These are phyloP conservation scores for Leccinum truebloodii DNA, from an alignment of 768 basidiomycete species.

Conservation along the genomic window DNA sequence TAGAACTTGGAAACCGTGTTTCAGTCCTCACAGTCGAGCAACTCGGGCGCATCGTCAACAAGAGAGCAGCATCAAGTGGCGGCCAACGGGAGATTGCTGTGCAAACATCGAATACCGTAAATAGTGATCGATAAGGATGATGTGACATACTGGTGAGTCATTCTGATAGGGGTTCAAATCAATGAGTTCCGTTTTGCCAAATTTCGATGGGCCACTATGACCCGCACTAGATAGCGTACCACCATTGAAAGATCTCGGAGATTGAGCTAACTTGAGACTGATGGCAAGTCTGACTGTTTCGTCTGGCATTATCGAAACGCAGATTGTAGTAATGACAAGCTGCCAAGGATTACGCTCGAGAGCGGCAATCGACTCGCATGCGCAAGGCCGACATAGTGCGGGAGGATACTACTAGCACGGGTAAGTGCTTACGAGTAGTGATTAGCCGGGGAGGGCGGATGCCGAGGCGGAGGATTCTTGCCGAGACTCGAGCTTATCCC, in stretches of 20 bases:
- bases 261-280: conserved; percentile 1
- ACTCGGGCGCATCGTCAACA: not conserved
- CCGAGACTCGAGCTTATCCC: conserved; percentile 7
- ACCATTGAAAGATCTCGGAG: not conserved
- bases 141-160: not conserved
- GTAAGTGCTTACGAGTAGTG: not conserved
- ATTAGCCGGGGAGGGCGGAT: conserved; percentile 7
- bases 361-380: not conserved
- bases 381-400: conserved; percentile 6
- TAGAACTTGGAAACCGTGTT: conserved; percentile 4
- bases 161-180: conserved; percentile 1
- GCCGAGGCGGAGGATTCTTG: conserved; percentile 7
- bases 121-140: conserved; percentile 1
- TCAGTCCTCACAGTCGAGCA: not conserved
- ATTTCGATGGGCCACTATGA: not conserved
- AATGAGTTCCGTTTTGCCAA: no score
- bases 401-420: not conserved
- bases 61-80: not conserved
- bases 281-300: not conserved
- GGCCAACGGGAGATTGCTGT: not conserved
- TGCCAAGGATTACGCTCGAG: conserved; percentile 1
- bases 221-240: not conserved
- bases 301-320: not conserved
- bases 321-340: not conserved
- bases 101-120: not conserved